Evolutionary conservation across 2,329 filamentous ascomycete species (phyloP).

Genomic region (Macroventuria anomochaeta): DNA sequence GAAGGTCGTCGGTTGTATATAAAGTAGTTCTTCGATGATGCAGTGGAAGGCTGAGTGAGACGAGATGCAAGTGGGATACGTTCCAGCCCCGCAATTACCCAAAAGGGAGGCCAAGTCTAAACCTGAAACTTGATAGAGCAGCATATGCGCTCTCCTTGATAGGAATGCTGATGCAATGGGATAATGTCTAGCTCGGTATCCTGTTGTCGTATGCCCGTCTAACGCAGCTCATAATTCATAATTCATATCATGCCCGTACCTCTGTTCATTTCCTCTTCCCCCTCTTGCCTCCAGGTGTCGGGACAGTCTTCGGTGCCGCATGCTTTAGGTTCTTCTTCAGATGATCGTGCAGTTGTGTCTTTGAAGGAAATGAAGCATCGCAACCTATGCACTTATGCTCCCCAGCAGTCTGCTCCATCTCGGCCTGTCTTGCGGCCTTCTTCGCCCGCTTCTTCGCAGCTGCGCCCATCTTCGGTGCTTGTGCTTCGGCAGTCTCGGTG

Average conservation of each 20-base stretch:
- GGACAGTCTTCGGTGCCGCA: slow-evolving; percentile 57
- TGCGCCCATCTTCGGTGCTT: slow-evolving; percentile 53
- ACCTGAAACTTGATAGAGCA: too few relatives aligned
- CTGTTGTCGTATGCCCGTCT: not conserved
- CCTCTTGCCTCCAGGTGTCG: slow-evolving; percentile 28
- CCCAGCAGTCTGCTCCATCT: slow-evolving; percentile 31
- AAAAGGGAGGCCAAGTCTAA: too few relatives aligned
- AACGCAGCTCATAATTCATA: slow-evolving; percentile 1
- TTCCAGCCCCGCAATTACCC: too few relatives aligned
- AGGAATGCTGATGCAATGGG: too few relatives aligned
- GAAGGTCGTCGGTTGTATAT: too few relatives aligned
- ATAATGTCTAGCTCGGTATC: too few relatives aligned
- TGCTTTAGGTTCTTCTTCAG: slow-evolving; percentile 67
- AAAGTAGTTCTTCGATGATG: too few relatives aligned
- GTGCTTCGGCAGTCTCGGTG: not conserved
- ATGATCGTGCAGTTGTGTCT: slow-evolving; percentile 75
- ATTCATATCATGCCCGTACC: not conserved
- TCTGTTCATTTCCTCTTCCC: slow-evolving; percentile 15
- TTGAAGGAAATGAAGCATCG: slow-evolving; percentile 76
- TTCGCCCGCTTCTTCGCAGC: slow-evolving; percentile 57
- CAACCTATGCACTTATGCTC: slow-evolving; percentile 79
- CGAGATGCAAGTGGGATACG: too few relatives aligned
- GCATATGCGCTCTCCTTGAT: too few relatives aligned
- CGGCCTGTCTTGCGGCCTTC: slow-evolving; percentile 52
- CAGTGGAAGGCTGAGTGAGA: too few relatives aligned